Base-by-base conservation (phyloP, 2,329 filamentous ascomycete species). In the Mycocentrospora acerina region DNA sequence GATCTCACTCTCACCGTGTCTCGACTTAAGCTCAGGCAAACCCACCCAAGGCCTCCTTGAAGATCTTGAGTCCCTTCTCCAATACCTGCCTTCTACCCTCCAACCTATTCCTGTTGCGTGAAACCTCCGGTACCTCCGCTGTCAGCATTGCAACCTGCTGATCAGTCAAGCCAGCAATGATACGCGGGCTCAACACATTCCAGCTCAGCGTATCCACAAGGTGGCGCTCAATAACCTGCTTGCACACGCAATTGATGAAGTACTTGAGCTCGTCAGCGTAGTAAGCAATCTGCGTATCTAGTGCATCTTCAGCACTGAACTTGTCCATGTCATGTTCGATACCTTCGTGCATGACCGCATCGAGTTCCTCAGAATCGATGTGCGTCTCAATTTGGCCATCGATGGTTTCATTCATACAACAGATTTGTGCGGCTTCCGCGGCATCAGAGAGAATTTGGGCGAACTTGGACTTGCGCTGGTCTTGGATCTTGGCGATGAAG, bases 211-310 rank as follows among this genome's bases (percentile, higher is more conserved):
- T 29, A 2, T 44, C 24, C 14, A 70, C 42, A 2, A 70, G 46
- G 44, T 65, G 50, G 11, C 66, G 62, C 42, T 70, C 67, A 29
- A 70, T 51, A 22, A 66, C 59, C 19, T 66, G 59, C 27, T 60
- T 60, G 14, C 53, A 53, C 32, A 69, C 51, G 22, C 35, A 48
- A 18, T 48, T 46, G 32, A 62, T 41, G 56, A 68, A 69, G 40
- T 53, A 58, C 37, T 60, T 62, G 12, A 62, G 35, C 32, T 62
- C 57, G 29, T 61, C 57, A 54, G 62, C 9, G 19, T 22, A 22
- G 19, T 22, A 22, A 6, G 19, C 19, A 9, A 5, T 5, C 19
- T 22, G 19, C 5, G 19, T 22, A 22, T 22, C 62, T 3, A 69
- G 51, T 4, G 64, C 64, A 12, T 69, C 60, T 17, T 60, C 53